Evolutionary conservation across 805 yeast species (phyloP).

Genomic region (Clavispora fructus): DNA sequence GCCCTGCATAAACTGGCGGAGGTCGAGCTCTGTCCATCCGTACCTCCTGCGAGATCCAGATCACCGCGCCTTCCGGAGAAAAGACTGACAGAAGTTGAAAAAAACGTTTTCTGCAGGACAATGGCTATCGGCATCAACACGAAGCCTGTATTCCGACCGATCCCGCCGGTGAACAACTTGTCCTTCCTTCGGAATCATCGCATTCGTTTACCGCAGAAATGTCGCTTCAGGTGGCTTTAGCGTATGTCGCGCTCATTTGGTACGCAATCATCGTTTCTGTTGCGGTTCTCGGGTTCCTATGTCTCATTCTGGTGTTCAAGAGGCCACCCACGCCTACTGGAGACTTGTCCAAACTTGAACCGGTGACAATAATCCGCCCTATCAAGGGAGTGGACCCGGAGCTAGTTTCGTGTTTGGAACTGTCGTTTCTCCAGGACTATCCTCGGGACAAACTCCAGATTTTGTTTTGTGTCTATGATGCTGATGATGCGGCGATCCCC

Average conservation of each 20-base stretch:
- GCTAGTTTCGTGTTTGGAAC: conserved; percentile 58
- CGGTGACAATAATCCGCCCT: conserved; percentile 76
- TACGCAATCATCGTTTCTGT: conserved; percentile 32
- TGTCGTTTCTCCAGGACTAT: conserved; percentile 65
- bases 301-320: conserved; percentile 29
- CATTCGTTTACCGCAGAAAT: not conserved
- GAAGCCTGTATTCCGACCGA: not conserved
- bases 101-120: not conserved
- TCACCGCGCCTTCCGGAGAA: not conserved
- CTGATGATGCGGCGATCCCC: conserved; percentile 59
- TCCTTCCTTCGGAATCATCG: not conserved
- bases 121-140: not conserved
- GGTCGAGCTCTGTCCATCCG: not conserved
- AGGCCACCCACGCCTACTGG: conserved; percentile 16
- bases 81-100: not conserved
- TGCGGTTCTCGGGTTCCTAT: conserved; percentile 37
- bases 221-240: conserved; percentile 4
- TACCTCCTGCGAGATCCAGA: not conserved
- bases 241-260: conserved; percentile 28
- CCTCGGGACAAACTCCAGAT: conserved; percentile 59
- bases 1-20: no score
- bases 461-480: conserved; percentile 67
- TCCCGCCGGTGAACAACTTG: not conserved
- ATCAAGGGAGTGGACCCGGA: conserved; percentile 81
- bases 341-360: conserved; percentile 16